Base-by-base conservation (phyloP, 1,284 basidiomycete genomes). In the Cutaneotrichosporon dermatis region DNA sequence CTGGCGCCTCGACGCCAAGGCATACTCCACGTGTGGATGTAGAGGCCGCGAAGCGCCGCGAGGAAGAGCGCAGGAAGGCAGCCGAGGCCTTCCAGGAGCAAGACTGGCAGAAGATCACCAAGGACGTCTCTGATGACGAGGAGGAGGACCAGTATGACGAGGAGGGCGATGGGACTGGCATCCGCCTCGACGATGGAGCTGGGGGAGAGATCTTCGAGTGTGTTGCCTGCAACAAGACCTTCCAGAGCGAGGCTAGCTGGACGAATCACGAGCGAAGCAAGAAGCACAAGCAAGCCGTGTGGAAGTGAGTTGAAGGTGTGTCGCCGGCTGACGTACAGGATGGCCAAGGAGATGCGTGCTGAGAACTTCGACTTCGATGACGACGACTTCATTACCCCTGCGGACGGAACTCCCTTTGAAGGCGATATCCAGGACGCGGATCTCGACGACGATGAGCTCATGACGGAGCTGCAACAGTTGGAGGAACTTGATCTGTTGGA, bases 191-290 rank as follows among this genome's bases (percentile, higher is more conserved):
- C 12, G 69, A 70, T 55, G 71, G 66, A 1, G 57, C 61, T 3
- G 75, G 69, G 7, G 67, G 66, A 2, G 67, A 72, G 58, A 61
- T 67, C 5, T 94, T 90, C 84, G 93, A 97, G 74, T 99, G 96
- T 70, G 88, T 98, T n/a, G 95, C 89, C 3, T 99, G 96, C 72
- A 83, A 85, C 56, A 98, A 97, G 80, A 83, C 83, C 1, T 99
- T 98, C 77, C 83, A 88, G 70, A 93, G 88, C 66, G 92, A 97
- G 72, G 90, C 92, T 0, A 90, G 92, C 13, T 99, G 94, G 92
- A 83, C 87, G 67, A 98, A 94, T 75, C 96, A 99, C 67, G 96
- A 99, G 76, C 82, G 92, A 66, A 97, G 93, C 77, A 90, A 90
- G 77, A 98, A 95, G 76, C 96, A 99, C 75, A 79, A 91, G 74